Evolutionary conservation across 2,329 filamentous ascomycete genomes (phyloP), one percentile per base, ranked within the genome.

Genomic region (Fusarium bulbicola): DNA sequence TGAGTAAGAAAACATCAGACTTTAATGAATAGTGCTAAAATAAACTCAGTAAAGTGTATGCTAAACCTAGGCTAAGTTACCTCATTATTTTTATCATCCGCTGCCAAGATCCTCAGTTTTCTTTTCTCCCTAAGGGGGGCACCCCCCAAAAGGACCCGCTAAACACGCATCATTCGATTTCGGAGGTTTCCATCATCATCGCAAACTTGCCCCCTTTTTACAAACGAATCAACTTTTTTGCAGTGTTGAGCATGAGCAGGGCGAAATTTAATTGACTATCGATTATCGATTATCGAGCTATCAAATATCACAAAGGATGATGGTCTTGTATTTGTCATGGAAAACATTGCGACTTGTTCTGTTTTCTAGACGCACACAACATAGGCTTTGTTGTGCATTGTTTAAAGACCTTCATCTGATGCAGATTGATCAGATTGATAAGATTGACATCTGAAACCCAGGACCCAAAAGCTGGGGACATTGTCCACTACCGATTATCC

Each of bases 371-470:
- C 7, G 11, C 24, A 12, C 39, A 46, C 42, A 49, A 46, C 26
- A 45, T 54, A 36, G 34, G 24, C 30, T 47, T 50, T 50, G 40
- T 53, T 24, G 28, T 45, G 40, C 26, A 37, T 40, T 50, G 40
- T 42, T 68, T 40, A 64, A 68, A 65, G 70, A 77, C 73, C 74
- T 75, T 62, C 49, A 58, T 65, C 59, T 65, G 43, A 76, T 77
- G 76, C 76, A 77, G 26, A 56, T 72, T 75, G 75, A 78, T 78
- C 59, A 71, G 76, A 78, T 78, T 76, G 76, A 78, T 78, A 78
- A 78, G 76, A 77, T 78, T 69, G 39, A 26, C 52, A 58, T 63
- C 69, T 63, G 47, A 64, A 62, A 65, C 53, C 59, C 26, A 47
- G 58, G 32, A 46, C 56, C 43, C 32, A 70, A 66, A 64, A 65